These are phyloP conservation scores for Ulvella scutata DNA, from an alignment of 139 green algal species.

Conservation along the genomic window DNA sequence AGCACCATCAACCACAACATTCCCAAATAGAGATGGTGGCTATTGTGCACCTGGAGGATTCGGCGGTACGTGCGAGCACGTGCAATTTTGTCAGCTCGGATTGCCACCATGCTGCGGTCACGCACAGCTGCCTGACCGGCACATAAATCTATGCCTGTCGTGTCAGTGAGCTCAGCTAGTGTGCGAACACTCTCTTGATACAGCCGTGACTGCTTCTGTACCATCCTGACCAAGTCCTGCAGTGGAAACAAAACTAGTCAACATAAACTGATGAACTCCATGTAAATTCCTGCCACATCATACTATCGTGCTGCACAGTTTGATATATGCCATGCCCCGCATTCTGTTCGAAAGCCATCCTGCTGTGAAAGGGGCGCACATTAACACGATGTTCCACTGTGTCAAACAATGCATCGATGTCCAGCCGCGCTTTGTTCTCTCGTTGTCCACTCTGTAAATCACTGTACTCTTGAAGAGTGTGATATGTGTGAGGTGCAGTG, in stretches of 20 bases:
- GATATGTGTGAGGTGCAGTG: background rate
- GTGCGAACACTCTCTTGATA: conserved; percentile 53
- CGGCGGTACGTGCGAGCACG: conserved; percentile 41
- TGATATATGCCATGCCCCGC: too few species aligned
- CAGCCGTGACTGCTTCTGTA: conserved; percentile 42
- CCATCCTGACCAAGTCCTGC: conserved; percentile 43
- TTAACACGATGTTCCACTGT: background rate
- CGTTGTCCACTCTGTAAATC: conserved; percentile 31
- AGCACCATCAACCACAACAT: too few species aligned
- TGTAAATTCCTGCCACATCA: too few species aligned
- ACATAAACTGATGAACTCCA: too few species aligned
- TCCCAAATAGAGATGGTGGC: too few species aligned
- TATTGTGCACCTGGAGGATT: conserved; percentile 35
- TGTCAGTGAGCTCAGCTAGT: conserved; percentile 52
- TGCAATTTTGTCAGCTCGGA: conserved; percentile 60
- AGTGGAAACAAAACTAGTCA: conserved; percentile 7
- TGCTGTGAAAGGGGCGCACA: background rate
- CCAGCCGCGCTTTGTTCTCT: conserved; percentile 42
- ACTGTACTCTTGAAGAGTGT: conserved; percentile 11
- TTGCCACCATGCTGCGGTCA: conserved; percentile 20
- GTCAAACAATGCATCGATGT: conserved; percentile 25
- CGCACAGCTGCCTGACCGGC: conserved; percentile 13
- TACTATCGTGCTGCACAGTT: too few species aligned
- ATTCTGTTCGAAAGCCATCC: too few species aligned
- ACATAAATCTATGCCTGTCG: conserved; percentile 55